Evolutionary conservation across 1,139 yeast genomes (phyloP), one percentile per base, ranked within the genome.

Genomic region (Geotrichum restrictum): DNA sequence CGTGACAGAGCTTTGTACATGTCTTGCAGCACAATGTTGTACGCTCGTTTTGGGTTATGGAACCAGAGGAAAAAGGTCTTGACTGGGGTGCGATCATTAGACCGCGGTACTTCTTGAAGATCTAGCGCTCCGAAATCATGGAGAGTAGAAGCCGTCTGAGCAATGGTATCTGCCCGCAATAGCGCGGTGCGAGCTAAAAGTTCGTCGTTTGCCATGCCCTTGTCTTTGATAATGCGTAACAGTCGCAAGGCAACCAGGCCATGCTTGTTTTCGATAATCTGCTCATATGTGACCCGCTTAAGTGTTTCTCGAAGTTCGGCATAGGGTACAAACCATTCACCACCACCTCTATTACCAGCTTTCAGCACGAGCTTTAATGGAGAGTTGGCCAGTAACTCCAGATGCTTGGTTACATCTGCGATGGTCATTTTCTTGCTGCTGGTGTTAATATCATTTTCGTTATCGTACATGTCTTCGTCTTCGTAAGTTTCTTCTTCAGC

Each of bases 81-180:
- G 41, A 88, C 83, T 0, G 98, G 96, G 1, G 96, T 93, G 59
- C 98, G 77, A 67, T 91, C 98, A 32, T 83, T 85, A 34, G 95
- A 85, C 64, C 94, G 79, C 7, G 98, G 98, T 32, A 93, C 86
- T 71, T 94, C 98, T 68, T 93, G 98, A 19, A 74, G 61, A 45
- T 74, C 75, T n/a, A 73, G 62, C 45, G 73, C 70, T 8, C 76
- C 76, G 45, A 64, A 61, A 22, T 59, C 62, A 51, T 72, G 74
- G 40, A 73, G 62, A 18, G 67, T 64, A 16, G 70, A 60, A 47
- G 71, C 62, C 34, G 66, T 65, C 43, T 67, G 81, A 56, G 96
- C 76, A 7, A 89, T 88, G 32, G 84, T 85, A 57, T 81, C 81
- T 54, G 88, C 94, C 59, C 81, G 86, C 68, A 91, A 75, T 52